phyloP scores from a whole-genome alignment of 495 filamentous ascomycete genomes.

The Sordaria brevicollis region DNA sequence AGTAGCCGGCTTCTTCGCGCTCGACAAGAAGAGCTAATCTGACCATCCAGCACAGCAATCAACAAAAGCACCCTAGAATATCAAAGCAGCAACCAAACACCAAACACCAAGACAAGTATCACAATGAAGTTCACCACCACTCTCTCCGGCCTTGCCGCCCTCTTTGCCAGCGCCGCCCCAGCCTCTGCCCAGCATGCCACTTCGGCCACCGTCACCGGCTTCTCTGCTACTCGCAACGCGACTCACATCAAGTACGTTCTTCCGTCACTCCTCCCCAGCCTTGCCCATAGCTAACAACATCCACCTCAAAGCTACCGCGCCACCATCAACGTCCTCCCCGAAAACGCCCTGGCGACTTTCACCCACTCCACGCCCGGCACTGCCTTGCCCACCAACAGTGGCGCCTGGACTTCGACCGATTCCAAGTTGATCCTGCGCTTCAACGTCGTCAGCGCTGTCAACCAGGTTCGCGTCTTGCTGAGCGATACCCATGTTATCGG shows the following conservation, averaged over 20 bases:
- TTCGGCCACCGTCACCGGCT: neutral
- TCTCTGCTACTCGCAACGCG: neutral
- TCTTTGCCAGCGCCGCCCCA: neutral
- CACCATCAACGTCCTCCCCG: neutral
- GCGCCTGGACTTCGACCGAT: neutral
- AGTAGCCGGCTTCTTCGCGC: neutral
- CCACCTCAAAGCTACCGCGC: neutral
- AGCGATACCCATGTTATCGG: neutral
- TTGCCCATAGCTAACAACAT: neutral
- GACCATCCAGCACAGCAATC: neutral
- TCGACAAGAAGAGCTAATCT: neutral
- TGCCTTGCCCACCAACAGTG: neutral
- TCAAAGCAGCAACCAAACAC: neutral
- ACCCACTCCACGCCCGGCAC: neutral
- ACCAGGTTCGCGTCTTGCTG: neutral
- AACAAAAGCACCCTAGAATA: neutral
- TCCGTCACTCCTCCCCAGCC: neutral
- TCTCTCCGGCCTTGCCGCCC: neutral
- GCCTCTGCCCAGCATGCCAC: neutral
- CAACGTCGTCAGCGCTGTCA: neutral
- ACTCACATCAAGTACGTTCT: neutral
- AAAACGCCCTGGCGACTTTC: constrained; percentile 1
- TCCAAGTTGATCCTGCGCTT: neutral
- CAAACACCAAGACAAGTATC: neutral
- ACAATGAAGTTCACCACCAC: constrained; percentile 1